Evolutionary conservation across 495 filamentous ascomycete species (phyloP), one percentile per base, ranked within the genome.

Genomic region (Podospora bellae-mahoneyi): DNA sequence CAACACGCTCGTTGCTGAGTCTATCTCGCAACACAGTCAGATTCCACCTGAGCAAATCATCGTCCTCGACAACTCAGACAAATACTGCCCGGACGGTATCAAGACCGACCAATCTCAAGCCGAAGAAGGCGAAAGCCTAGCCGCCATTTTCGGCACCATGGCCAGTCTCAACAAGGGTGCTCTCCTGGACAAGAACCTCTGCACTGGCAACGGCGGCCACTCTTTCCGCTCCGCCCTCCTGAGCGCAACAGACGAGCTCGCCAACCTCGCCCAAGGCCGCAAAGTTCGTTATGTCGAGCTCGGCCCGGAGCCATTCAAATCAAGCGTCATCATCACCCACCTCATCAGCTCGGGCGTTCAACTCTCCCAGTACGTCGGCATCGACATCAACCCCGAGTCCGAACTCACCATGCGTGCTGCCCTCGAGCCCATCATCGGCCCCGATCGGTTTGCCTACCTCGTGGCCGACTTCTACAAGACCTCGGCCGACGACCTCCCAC

Each of bases 41-140:
- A 58, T 58, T n/a, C 23, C 55, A 19, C 55, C 55, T 26, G 55
- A 58, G 55, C 4, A 58, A 18, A 58, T 58, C 55, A 58, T 58
- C 23, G 55, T 58, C 55, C 55, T 58, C 55, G 55, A 58, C 55
- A 58, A 58, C 55, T 58, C 55, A 7, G 55, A 58, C 55, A 58
- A 58, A 23, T 58, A 58, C 18, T 58, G 55, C 23, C 55, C 55
- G 3, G 55, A 58, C n/a, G 55, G n/a, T 18, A 58, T 58, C 55
- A 58, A 58, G n/a, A 19, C 55, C 55, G 55, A 20, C 18, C 23
- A 19, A 5, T 58, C 55, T 26, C 9, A 19, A 58, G 55, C 26
- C 13, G n/a, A 58, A 9, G 55, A 58, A 19, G 55, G 23, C n/a
- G 55, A 58, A 10, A 20, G n/a, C 55, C 55, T 58, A 19, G 55